phyloP scores from a whole-genome alignment of 1,284 basidiomycete species.

The Ceratobasidium sp. region DNA sequence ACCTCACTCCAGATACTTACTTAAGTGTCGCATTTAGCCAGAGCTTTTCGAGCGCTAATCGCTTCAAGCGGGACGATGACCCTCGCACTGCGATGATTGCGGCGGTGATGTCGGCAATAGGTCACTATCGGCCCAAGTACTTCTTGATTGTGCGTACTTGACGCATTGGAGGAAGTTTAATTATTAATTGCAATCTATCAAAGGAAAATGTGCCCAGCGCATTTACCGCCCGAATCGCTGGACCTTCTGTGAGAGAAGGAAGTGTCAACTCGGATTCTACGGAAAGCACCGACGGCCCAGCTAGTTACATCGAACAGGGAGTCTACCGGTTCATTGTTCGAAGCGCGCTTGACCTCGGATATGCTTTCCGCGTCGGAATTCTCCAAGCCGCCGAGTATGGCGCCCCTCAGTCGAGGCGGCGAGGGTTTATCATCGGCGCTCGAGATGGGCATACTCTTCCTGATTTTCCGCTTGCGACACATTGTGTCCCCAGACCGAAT shows the following conservation, averaged over 20 bases:
- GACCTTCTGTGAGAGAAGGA: background rate
- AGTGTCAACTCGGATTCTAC: constrained; percentile 4
- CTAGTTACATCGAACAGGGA: constrained; percentile 60
- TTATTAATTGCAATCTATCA: background rate
- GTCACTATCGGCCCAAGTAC: constrained; percentile 64
- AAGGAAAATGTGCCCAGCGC: constrained; percentile 36
- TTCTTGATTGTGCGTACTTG: constrained; percentile 52
- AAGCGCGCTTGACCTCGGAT: constrained; percentile 68
- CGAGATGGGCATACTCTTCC: constrained; percentile 61
- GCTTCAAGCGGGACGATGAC: constrained; percentile 61
- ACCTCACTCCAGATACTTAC: constrained; percentile 17
- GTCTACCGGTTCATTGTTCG: constrained; percentile 68
- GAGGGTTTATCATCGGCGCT: constrained; percentile 74
- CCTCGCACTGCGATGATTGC: constrained; percentile 62
- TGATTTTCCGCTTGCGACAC: constrained; percentile 69
- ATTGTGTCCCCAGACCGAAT: constrained; percentile 59
- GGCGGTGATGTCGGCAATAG: constrained; percentile 67
- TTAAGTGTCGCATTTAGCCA: constrained; percentile 13
- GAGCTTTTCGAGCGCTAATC: constrained; percentile 57
- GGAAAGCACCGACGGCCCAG: background rate
- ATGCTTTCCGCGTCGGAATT: constrained; percentile 67
- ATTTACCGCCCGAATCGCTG: background rate
- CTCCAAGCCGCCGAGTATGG: constrained; percentile 77
- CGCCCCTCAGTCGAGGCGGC: constrained; percentile 68
- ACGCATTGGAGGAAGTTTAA: background rate